A percentile compares a stretch with the other conserved stretches of the same genome.
Evolutionary conservation across 148 eudicot species (phyloP).

Genomic region (Nyssa sinensis): DNA sequence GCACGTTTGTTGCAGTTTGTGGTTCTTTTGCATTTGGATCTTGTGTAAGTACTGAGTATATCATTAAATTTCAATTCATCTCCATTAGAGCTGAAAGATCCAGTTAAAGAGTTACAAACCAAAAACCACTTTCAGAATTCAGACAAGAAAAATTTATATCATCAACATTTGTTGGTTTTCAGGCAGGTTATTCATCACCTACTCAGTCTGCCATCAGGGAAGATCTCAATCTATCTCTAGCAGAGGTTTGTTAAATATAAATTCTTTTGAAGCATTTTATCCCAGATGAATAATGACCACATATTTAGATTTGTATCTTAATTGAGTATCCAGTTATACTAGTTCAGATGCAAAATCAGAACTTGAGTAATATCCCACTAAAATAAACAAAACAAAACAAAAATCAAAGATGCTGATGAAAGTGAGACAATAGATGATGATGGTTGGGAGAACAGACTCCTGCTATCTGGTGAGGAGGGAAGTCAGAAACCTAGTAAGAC

Average conservation of each 20-base stretch:
- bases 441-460: not conserved
- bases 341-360: not conserved
- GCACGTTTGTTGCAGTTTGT: conserved; percentile 86
- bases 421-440: not conserved
- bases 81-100: not conserved
- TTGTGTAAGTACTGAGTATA: conserved; percentile 51
- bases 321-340: no score
- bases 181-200: conserved; percentile 91
- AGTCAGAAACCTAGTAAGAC: not conserved
- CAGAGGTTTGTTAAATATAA: conserved; percentile 50
- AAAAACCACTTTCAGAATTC: not conserved
- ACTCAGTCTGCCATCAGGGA: conserved; percentile 66
- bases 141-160: not conserved
- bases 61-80: not conserved
- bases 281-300: not conserved
- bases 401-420: not conserved
- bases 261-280: not conserved
- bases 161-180: conserved; percentile 19
- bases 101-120: not conserved
- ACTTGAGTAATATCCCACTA: not conserved
- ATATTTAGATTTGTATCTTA: not conserved
- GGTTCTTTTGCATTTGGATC: conserved; percentile 90
- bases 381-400: not conserved
- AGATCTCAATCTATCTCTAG: conserved; percentile 68
- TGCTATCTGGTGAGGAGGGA: not conserved